These are phyloP conservation scores for Myxozyma neglecta DNA, from an alignment of 805 yeast species.

Conservation along the genomic window DNA sequence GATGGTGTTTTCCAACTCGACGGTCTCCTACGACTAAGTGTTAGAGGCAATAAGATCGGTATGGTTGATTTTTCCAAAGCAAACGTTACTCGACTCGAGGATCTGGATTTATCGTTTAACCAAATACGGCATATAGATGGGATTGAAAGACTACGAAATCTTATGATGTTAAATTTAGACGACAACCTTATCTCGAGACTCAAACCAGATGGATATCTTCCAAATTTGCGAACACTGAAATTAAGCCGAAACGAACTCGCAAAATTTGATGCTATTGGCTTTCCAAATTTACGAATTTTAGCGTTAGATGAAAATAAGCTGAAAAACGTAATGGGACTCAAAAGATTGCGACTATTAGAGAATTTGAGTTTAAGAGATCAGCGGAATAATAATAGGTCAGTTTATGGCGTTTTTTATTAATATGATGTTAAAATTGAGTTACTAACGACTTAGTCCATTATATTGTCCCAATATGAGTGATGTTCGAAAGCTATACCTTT, in stretches of 20 bases:
- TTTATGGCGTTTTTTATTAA: too few species aligned
- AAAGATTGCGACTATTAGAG: constrained; percentile 43
- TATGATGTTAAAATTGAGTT: not conserved
- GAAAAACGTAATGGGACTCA: constrained; percentile 38
- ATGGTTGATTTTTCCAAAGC: constrained; percentile 30
- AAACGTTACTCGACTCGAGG: constrained; percentile 35
- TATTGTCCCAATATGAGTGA: constrained; percentile 35
- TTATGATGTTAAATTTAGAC: constrained; percentile 44
- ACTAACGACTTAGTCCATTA: constrained; percentile 1
- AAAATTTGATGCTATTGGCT: constrained; percentile 22
- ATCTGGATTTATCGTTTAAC: constrained; percentile 35
- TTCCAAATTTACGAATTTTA: constrained; percentile 32
- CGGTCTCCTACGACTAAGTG: constrained; percentile 37
- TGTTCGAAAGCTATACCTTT: constrained; percentile 43
- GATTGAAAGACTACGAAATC: constrained; percentile 34
- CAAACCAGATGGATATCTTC: constrained; percentile 33
- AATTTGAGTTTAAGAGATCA: constrained; percentile 42
- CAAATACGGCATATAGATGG: constrained; percentile 33
- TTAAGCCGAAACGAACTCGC: constrained; percentile 43
- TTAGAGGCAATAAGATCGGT: constrained; percentile 33
- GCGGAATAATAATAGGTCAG: constrained; percentile 7
- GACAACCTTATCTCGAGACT: constrained; percentile 31
- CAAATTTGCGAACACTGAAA: constrained; percentile 45
- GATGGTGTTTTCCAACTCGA: constrained; percentile 45
- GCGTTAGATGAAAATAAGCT: constrained; percentile 37